Percentiles rank a stretch among this genome's conserved stretches.
Evolutionary conservation across 2,329 filamentous ascomycete genomes (phyloP).

Genomic region (Cordyceps fumosorosea): DNA sequence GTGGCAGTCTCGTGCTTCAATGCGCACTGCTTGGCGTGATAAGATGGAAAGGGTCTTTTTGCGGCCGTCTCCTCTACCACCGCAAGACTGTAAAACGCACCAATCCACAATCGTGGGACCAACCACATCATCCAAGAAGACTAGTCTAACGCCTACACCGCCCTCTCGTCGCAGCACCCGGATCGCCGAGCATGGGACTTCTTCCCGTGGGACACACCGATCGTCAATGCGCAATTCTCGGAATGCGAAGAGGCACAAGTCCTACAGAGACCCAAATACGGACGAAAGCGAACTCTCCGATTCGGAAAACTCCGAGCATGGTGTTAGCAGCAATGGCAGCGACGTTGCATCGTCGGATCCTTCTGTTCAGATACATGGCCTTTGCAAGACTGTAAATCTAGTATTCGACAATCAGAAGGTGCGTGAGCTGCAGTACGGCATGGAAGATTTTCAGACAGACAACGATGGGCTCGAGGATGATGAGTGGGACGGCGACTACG

Average conservation of each 20-base stretch:
- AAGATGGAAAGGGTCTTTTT: conserved; percentile 63
- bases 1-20: conserved; percentile 75
- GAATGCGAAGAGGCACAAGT: conserved; percentile 16
- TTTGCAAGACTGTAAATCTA: conserved; percentile 64
- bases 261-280: conserved; percentile 41
- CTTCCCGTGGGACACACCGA: conserved; percentile 14
- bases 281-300: conserved; percentile 33
- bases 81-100: conserved; percentile 23
- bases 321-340: conserved; percentile 12
- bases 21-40: conserved; percentile 72
- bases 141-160: conserved; percentile 16
- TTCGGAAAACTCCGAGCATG: conserved; percentile 17
- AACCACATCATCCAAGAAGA: conserved; percentile 4
- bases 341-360: background rate
- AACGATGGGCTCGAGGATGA: conserved; percentile 50
- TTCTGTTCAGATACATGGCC: conserved; percentile 47
- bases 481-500: conserved; percentile 53
- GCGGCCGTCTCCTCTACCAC: conserved; percentile 35
- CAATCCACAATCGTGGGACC: conserved; percentile 14
- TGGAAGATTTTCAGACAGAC: conserved; percentile 63
- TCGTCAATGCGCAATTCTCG: conserved; percentile 4
- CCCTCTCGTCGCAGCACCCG: conserved; percentile 33
- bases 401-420: conserved; percentile 71
- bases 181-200: conserved; percentile 23
- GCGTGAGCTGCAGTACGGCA: conserved; percentile 59